Base-by-base conservation (phyloP, 148 eudicot species). In the Cornus controversa region DNA sequence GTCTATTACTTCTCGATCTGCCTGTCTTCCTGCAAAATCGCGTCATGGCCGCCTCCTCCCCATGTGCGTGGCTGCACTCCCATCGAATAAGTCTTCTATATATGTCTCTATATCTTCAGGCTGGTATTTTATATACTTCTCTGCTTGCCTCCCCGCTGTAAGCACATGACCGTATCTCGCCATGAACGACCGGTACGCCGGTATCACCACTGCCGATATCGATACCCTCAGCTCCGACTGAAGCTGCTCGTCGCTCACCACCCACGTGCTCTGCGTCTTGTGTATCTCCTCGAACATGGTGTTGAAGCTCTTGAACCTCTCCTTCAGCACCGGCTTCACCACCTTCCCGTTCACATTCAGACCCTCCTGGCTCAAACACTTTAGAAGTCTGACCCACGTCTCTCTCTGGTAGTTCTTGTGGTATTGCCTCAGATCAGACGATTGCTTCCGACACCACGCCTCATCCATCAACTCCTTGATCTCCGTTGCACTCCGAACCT, bases 181-280 rank as follows among this genome's bases (percentile, higher is more conserved):
- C 60, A 94, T 64, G 73, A 92, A 94, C 0, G 97, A 88, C 78
- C 98, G 68, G 40, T 94, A 94, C 0, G 98, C 96, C 47, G 96
- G 98, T 0, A 91, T 89, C 84, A 94, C 96, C 36, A 94, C 88
- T 3, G 97, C 87, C 15, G 96, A 86, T 63, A 94, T 90, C 2
- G 98, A 94, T 22, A 94, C 98, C 79, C 97, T 84, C 1, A 94
- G 89, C 88, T 94, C 98, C 29, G 98, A 94, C 69, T 91, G 97
- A 18, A 93, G 87, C 77, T 94, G 98, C 72, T 93, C 97, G 66
- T 94, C 98, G n/a, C 93, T 87, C 22, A 94, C 91, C 76, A 93
- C 88, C 98, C 98, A 93, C 0, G 76, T 69, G 74, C 89, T 87
- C 64, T 92, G 98, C 14, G 91, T 83, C 82, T 73, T 89, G 67